Conservation (phyloP, 1,284 basidiomycete species). For the Stygiomarasmius scandens region DNA sequence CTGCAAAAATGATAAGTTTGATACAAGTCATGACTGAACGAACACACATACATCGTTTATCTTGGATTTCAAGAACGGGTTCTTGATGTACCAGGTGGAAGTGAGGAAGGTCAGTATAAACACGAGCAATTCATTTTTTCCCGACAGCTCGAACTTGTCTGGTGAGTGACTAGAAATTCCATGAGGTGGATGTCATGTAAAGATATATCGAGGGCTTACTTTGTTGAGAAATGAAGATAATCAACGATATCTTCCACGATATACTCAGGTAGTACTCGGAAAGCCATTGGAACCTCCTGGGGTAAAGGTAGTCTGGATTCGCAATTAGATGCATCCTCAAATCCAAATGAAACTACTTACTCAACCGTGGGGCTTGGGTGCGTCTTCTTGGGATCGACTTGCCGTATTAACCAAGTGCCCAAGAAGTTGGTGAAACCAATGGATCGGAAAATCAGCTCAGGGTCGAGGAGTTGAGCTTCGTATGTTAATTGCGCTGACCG, state of each 20-base stretch:
- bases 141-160: constrained; percentile 79
- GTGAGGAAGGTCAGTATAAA: constrained; percentile 93
- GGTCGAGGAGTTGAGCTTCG: constrained; percentile 86
- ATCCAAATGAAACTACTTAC: constrained; percentile 47
- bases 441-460: constrained; percentile 79
- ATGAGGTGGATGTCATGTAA: constrained; percentile 5
- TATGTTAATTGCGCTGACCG: constrained; percentile 77
- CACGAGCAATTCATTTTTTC: constrained; percentile 86
- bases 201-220: constrained; percentile 48
- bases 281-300: constrained; percentile 80
- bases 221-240: constrained; percentile 82
- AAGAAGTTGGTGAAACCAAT: constrained; percentile 88
- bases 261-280: constrained; percentile 93
- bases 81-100: constrained; percentile 97
- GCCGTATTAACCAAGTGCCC: constrained; percentile 93
- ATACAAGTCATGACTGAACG: not conserved
- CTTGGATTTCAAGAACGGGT: constrained; percentile 98
- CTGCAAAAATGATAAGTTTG: constrained; percentile 40
- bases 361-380: constrained; percentile 75
- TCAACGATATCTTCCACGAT: constrained; percentile 94
- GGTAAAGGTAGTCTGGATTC: constrained; percentile 78
- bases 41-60: constrained; percentile 78
- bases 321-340: not conserved
- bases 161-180: constrained; percentile 62
- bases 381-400: constrained; percentile 82